phyloP scores from a whole-genome alignment of 345 rosid species.

The Turnera subulata region DNA sequence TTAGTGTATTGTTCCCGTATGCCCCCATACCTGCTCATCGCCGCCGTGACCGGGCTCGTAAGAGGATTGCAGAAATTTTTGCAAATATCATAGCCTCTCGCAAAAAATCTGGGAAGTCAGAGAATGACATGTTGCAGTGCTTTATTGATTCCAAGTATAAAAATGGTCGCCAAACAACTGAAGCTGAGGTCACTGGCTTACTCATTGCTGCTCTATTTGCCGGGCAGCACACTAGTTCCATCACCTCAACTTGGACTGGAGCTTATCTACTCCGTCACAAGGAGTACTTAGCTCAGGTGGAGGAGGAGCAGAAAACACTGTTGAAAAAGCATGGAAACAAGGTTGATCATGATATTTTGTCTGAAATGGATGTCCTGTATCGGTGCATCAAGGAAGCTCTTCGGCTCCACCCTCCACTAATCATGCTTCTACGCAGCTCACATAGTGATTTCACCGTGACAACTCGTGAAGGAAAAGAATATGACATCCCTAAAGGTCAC shows the following conservation, averaged over 20 bases:
- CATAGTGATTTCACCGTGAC: conserved; percentile 83
- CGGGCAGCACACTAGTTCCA: conserved; percentile 99
- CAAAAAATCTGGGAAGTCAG: conserved; percentile 57
- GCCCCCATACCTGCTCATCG: conserved; percentile 93
- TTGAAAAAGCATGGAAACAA: conserved; percentile 73
- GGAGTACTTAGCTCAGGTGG: conserved; percentile 52
- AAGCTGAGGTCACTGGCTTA: conserved; percentile 81
- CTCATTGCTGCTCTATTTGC: conserved; percentile 98
- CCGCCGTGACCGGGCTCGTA: conserved; percentile 83
- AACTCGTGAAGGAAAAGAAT: conserved; percentile 70
- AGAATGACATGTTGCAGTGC: conserved; percentile 93
- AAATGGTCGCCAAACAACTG: conserved; percentile 84
- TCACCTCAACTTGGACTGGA: conserved; percentile 97
- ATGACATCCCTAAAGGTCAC: conserved; percentile 91
- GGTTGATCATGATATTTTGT: conserved; percentile 80
- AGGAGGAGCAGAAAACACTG: conserved; percentile 73
- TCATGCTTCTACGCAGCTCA: conserved; percentile 80
- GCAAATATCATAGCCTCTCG: conserved; percentile 73
- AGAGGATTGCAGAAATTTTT: conserved; percentile 76
- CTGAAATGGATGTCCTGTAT: conserved; percentile 90
- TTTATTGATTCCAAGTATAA: conserved; percentile 95
- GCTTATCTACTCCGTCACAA: conserved; percentile 73
- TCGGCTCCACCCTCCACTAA: conserved; percentile 92
- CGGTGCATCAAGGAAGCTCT: conserved; percentile 95
- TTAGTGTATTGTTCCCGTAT: conserved; percentile 90